phyloP scores from a whole-genome alignment of 768 basidiomycete species.

The Pilatotrama ljubarskyi region DNA sequence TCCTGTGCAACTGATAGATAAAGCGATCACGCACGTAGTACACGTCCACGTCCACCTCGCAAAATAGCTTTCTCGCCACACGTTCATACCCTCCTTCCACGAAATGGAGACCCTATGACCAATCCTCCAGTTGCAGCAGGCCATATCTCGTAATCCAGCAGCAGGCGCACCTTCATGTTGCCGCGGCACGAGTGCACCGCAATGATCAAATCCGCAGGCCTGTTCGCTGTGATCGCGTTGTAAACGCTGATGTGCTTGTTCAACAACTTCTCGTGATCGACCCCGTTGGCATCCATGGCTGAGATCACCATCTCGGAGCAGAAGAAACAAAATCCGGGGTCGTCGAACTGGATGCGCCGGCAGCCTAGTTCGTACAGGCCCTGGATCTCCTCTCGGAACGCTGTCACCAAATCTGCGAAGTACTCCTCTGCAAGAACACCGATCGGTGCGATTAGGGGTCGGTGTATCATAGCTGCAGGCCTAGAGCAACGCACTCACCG shows the following conservation, averaged over 20 bases:
- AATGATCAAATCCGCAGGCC: constrained; percentile 53
- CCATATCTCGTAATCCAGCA: background rate
- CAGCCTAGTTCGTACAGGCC: constrained; percentile 46
- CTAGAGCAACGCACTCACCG: constrained; percentile 35
- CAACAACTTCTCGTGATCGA: constrained; percentile 62
- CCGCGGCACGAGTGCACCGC: constrained; percentile 63
- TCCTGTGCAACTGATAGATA: background rate
- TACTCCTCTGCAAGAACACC: constrained; percentile 35
- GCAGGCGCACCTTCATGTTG: constrained; percentile 30
- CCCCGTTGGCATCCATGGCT: constrained; percentile 56
- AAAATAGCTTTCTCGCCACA: constrained; percentile 55
- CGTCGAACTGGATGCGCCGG: constrained; percentile 46
- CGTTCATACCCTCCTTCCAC: constrained; percentile 58
- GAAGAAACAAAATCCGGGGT: constrained; percentile 55
- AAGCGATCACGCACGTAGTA: constrained; percentile 36
- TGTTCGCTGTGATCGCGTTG: constrained; percentile 49
- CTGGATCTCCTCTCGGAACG: constrained; percentile 46
- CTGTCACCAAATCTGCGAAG: constrained; percentile 47
- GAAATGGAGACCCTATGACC: constrained; percentile 49
- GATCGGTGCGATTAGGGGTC: background rate
- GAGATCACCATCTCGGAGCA: constrained; percentile 54
- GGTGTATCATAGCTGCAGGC: constrained; percentile 8
- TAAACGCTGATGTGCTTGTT: constrained; percentile 65
- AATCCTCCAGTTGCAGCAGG: constrained; percentile 37
- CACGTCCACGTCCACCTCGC: constrained; percentile 55